Base-by-base conservation (phyloP, 768 basidiomycete genomes). In the Pisolithus microcarpus region DNA sequence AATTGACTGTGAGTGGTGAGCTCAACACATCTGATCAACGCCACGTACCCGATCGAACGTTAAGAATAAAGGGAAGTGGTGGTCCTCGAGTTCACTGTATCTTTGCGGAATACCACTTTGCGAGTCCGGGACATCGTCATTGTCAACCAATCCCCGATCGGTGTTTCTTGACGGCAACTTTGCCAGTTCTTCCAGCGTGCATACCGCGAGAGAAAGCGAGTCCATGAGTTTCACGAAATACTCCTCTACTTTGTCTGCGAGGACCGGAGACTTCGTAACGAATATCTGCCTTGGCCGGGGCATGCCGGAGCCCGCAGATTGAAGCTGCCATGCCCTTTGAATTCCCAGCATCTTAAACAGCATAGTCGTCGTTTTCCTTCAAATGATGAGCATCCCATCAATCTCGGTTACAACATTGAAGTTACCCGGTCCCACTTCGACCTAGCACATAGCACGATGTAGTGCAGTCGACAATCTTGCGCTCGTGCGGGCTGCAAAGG, bases 331-430 rank as follows among this genome's bases (percentile, higher is more conserved):
- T 2, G 77, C 71, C n/a, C 75, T 67, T 55, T 87, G 81, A 7
- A 85, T 78, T 1, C 77, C 75, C 2, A 87, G 70, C 76, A 88
- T 87, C 62, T 85, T 87, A 70, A 82, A 84, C 1, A 88, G 68
- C 75, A 88, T 85, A 0, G 84, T 82, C 0, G 86, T 87, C 0
- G 84, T 87, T 73, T 87, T 87, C 1, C 85, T 85, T 38, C 16
- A 19, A 5, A 42, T 53, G 13, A 13, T 34, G 34, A 34, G 34
- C 34, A 5, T 34, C 13, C 11, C 13, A 34, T 34, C 34, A 34
- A 15, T 34, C 13, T 13, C 34, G 34, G 11, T 34, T 11, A 34
- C 13, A 34, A 15, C 28, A 5, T 7, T 2, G 0, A 28, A 34
- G 11, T 15, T 56, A 85, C 85, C 85, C 86, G 0, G 86, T 87